phyloP scores from a whole-genome alignment of 2,329 filamentous ascomycete species.

The Ceratocystis papillata region DNA sequence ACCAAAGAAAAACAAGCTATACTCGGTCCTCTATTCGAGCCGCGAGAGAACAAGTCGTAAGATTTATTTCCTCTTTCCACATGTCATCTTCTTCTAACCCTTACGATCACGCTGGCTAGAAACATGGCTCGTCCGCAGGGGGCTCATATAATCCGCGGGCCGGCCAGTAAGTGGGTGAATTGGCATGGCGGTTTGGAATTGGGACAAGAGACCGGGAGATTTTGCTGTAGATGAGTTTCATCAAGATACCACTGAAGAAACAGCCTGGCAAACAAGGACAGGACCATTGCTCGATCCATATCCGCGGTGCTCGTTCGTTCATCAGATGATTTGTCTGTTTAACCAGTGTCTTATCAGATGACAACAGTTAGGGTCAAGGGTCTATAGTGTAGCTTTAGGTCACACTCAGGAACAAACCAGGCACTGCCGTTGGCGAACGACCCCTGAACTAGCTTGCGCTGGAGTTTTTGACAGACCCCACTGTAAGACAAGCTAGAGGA shows the following conservation, averaged over 20 bases:
- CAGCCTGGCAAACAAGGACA: too few relatives aligned
- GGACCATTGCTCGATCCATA: too few relatives aligned
- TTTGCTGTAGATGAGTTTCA: too few relatives aligned
- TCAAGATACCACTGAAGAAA: too few relatives aligned
- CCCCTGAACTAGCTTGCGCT: conserved; percentile 18
- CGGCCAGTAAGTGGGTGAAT: conserved; percentile 12
- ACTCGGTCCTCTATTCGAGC: conserved; percentile 36
- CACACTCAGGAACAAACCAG: not conserved
- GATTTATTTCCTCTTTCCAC: conserved; percentile 18
- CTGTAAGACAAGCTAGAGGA: conserved; percentile 1
- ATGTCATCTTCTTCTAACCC: conserved; percentile 15
- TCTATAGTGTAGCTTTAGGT: not conserved
- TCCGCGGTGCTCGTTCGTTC: not conserved
- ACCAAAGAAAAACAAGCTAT: conserved; percentile 29
- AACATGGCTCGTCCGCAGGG: not conserved
- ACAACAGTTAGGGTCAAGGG: not conserved
- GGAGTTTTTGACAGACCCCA: conserved; percentile 10
- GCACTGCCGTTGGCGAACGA: not conserved
- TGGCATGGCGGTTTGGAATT: too few relatives aligned
- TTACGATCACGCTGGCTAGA: conserved; percentile 1
- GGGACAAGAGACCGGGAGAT: too few relatives aligned
- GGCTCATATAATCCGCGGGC: conserved; percentile 18
- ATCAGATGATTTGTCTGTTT: conserved; percentile 4
- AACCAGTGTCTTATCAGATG: not conserved
- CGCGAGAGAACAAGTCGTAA: conserved; percentile 32